phyloP scores from a whole-genome alignment of 345 rosid species.

The Eucalyptus paniculata region DNA sequence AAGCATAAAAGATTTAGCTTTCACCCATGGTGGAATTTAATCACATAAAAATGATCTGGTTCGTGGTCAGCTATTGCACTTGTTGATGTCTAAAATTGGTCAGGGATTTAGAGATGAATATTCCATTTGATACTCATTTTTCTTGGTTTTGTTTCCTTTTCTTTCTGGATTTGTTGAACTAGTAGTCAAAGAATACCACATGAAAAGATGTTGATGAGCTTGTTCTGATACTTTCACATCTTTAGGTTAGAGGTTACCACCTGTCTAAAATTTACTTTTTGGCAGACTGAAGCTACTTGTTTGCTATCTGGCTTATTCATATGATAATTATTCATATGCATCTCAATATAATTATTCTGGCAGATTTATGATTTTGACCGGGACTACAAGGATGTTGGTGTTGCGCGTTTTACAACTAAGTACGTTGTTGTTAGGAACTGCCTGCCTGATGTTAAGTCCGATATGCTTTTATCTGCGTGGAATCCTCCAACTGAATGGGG shows the following conservation, averaged over 20 bases:
- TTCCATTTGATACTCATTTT: neutral
- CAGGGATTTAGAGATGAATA: neutral
- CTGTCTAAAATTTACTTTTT: neutral
- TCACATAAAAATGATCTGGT: neutral
- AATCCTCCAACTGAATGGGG: conserved; percentile 99
- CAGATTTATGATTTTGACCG: conserved; percentile 98
- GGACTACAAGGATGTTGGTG: conserved; percentile 92
- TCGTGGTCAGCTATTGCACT: neutral
- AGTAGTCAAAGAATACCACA: neutral
- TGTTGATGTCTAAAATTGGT: neutral
- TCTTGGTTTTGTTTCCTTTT: neutral
- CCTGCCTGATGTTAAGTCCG: conserved; percentile 69
- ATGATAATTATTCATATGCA: neutral
- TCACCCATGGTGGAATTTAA: neutral
- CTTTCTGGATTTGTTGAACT: neutral
- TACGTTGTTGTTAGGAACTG: conserved; percentile 80
- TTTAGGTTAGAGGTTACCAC: neutral
- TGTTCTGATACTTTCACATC: neutral
- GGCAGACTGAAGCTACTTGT: neutral
- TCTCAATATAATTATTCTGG: neutral
- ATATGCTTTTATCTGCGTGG: conserved; percentile 93
- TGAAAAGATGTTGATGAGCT: neutral
- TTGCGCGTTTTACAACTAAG: conserved; percentile 86
- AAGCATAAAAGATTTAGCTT: neutral
- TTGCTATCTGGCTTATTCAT: neutral